A percentile compares a stretch with the other conserved stretches of the same genome.
phyloP scores from a whole-genome alignment of 1,284 basidiomycete genomes.

The Wallemia mellicola region DNA sequence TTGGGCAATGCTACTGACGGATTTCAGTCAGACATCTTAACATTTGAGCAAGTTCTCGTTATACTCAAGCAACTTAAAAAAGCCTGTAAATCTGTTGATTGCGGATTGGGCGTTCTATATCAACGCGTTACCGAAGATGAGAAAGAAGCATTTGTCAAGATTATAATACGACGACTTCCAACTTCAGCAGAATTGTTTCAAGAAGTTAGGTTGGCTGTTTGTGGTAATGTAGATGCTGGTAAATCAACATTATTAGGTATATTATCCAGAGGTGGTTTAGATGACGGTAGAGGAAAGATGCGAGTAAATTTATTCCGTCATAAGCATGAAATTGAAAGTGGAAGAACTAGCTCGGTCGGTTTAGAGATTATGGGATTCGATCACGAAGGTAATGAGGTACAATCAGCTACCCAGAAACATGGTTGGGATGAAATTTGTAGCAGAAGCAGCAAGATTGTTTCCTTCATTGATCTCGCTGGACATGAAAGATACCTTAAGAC shows the following conservation, averaged over 20 bases:
- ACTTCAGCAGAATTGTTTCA: slow-evolving; percentile 9
- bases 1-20: neutral
- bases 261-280: slow-evolving; percentile 48
- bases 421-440: slow-evolving; percentile 90
- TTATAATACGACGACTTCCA: neutral
- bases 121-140: neutral
- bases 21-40: neutral
- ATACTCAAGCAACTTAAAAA: neutral
- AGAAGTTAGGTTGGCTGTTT: slow-evolving; percentile 79
- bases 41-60: neutral
- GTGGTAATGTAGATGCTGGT: slow-evolving; percentile 60
- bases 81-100: neutral
- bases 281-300: slow-evolving; percentile 80
- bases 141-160: neutral
- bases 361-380: slow-evolving; percentile 39
- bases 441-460: slow-evolving; percentile 69
- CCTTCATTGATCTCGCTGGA: slow-evolving; percentile 75
- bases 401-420: slow-evolving; percentile 27
- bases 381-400: slow-evolving; percentile 4
- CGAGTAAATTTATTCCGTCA: slow-evolving; percentile 80
- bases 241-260: slow-evolving; percentile 84
- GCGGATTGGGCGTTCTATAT: neutral
- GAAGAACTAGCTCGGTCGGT: slow-evolving; percentile 75
- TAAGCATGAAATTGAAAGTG: slow-evolving; percentile 90
- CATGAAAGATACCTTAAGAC: slow-evolving; percentile 58